A percentile compares a stretch with the other conserved stretches of the same genome.
These are phyloP conservation scores for Solanum chiquidenum DNA, from an alignment of 257 asterid species.

Conservation along the genomic window DNA sequence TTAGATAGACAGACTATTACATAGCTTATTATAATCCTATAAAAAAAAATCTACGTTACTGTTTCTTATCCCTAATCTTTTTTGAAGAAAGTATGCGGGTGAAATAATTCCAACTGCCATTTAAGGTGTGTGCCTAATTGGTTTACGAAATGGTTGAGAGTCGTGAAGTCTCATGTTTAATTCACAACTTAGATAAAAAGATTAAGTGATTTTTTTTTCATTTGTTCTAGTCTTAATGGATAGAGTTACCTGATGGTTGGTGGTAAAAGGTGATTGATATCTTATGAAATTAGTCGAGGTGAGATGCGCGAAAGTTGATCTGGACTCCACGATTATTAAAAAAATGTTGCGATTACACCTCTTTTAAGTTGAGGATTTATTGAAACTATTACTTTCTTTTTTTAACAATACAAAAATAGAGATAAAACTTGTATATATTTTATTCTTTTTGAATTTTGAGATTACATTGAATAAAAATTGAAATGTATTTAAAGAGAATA, in stretches of 20 bases:
- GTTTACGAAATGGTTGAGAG: neutral
- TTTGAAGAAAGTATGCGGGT: neutral
- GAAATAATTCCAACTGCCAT: neutral
- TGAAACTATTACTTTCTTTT: neutral
- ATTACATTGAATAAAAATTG: neutral
- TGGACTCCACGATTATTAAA: no score
- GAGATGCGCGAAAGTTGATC: no score
- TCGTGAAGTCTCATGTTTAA: rapidly evolving
- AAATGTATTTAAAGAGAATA: neutral
- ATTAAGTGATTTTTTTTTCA: rapidly evolving
- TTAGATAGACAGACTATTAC: neutral
- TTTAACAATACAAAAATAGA: no score
- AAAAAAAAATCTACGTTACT: neutral
- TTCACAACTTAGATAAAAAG: rapidly evolving
- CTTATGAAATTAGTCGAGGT: neutral
- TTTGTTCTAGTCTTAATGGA: rapidly evolving
- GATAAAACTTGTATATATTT: neutral
- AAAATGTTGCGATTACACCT: no score
- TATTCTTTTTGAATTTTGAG: rapidly evolving
- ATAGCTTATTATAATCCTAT: neutral
- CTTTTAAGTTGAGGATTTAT: no score
- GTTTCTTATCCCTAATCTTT: neutral
- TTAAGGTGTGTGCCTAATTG: neutral
- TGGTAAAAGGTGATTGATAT: rapidly evolving
- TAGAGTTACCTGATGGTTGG: neutral